Evolutionary conservation across 2,329 filamentous ascomycete species (phyloP).

Genomic region (Orbilia blumenaviensis): DNA sequence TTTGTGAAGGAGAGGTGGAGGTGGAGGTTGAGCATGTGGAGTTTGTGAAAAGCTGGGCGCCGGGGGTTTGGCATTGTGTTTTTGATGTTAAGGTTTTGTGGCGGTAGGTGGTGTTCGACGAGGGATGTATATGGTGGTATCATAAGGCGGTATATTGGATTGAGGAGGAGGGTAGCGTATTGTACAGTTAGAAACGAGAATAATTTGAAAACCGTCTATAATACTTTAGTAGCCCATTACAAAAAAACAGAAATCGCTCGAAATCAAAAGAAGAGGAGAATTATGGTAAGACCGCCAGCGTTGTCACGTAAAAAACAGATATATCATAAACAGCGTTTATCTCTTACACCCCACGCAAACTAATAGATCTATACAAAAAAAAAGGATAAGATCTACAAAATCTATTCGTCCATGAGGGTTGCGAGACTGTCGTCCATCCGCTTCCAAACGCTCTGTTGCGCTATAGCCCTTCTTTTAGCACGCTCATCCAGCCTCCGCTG

Average conservation of each 20-base stretch:
- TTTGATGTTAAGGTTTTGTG: slow-evolving; percentile 66
- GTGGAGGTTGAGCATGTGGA: slow-evolving; percentile 67
- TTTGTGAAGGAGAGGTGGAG: neutral
- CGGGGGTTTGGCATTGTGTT: slow-evolving; percentile 75
- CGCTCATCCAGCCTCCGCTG: slow-evolving; percentile 36
- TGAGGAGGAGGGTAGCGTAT: neutral
- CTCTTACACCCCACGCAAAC: neutral
- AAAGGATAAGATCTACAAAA: neutral
- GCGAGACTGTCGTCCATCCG: neutral
- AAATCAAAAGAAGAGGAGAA: neutral
- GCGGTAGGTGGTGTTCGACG: neutral
- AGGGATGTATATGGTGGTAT: neutral
- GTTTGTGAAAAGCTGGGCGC: slow-evolving; percentile 75
- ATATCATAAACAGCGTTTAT: neutral
- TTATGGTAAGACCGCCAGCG: neutral
- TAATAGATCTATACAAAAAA: neutral
- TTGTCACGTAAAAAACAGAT: neutral
- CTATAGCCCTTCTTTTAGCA: slow-evolving; percentile 7
- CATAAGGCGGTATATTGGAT: too few species aligned
- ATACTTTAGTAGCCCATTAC: too few species aligned
- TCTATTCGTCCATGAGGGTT: neutral
- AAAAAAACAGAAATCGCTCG: slow-evolving; percentile 2
- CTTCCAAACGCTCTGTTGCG: slow-evolving; percentile 42
- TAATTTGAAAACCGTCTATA: neutral
- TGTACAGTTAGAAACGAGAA: too few species aligned